A percentile compares a stretch with the other conserved stretches of the same genome.
phyloP scores from a whole-genome alignment of 2,329 filamentous ascomycete species.

The Lecanicillium sp. region DNA sequence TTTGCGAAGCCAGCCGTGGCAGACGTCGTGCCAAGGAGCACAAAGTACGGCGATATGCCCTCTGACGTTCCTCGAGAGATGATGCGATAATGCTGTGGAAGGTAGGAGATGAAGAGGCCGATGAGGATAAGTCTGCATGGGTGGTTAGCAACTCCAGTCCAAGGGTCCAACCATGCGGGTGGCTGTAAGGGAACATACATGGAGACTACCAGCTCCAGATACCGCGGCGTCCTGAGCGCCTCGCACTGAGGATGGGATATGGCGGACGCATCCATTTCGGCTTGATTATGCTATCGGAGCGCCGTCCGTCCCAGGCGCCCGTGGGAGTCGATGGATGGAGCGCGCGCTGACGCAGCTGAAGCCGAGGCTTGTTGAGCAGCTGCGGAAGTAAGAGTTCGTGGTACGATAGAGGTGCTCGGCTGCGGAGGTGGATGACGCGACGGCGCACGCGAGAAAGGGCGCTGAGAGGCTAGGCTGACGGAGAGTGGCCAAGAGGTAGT shows the following conservation, averaged over 20 bases:
- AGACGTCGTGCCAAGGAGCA: conserved; percentile 87
- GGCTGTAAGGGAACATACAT: conserved; percentile 33
- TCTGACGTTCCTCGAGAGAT: conserved; percentile 78
- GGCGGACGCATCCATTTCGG: conserved; percentile 9
- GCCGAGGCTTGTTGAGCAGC: too few species aligned
- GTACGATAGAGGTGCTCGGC: too few species aligned
- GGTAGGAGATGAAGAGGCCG: conserved; percentile 85
- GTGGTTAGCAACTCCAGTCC: not conserved
- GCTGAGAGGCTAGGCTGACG: too few species aligned
- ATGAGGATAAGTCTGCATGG: conserved; percentile 61
- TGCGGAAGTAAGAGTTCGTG: too few species aligned
- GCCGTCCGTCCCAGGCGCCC: too few species aligned
- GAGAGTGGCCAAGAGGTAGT: too few species aligned
- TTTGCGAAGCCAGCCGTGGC: conserved; percentile 86
- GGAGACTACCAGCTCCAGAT: conserved; percentile 48
- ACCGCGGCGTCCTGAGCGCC: conserved; percentile 42
- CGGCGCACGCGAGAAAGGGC: too few species aligned
- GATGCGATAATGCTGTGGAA: conserved; percentile 92
- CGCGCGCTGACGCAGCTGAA: too few species aligned
- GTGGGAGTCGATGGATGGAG: too few species aligned
- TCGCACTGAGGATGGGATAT: conserved; percentile 30
- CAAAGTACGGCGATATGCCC: conserved; percentile 91
- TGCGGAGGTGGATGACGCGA: too few species aligned
- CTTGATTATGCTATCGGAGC: not conserved
- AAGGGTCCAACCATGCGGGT: not conserved